A percentile compares a stretch with the other conserved stretches of the same genome.
Evolutionary conservation across 768 basidiomycete species (phyloP).

Genomic region (Pluteus cervinus): DNA sequence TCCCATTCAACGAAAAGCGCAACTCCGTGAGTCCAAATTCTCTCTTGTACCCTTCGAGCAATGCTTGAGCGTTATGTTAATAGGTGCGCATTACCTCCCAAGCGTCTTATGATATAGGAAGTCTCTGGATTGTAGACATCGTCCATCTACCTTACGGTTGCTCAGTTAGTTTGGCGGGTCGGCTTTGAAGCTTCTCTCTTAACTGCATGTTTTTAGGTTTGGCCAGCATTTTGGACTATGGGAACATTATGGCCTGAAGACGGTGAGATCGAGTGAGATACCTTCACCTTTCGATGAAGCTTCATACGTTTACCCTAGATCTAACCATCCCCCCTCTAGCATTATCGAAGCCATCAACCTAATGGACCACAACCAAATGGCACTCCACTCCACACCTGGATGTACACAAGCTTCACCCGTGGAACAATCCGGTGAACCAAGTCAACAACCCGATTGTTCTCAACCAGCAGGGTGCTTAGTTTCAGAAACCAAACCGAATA

Average conservation of each 20-base stretch:
- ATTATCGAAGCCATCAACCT: constrained; percentile 83
- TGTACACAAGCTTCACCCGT: constrained; percentile 30
- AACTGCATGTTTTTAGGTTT: constrained; percentile 25
- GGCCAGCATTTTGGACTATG: constrained; percentile 46
- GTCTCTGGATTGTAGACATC: constrained; percentile 38
- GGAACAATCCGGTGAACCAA: constrained; percentile 41
- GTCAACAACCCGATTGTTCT: constrained; percentile 51
- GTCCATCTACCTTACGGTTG: constrained; percentile 46
- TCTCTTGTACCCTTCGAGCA: background rate
- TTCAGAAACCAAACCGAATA: constrained; percentile 48
- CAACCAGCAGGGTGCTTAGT: constrained; percentile 62
- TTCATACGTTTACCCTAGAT: no score
- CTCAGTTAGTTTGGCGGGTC: constrained; percentile 33
- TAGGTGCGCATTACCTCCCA: constrained; percentile 42
- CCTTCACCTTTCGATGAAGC: no score
- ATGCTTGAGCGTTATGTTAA: background rate
- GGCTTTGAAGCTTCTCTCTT: background rate
- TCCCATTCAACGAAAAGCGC: constrained; percentile 17
- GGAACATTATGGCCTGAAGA: constrained; percentile 36
- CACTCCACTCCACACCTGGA: constrained; percentile 59
- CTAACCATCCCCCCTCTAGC: no score
- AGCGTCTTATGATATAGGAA: constrained; percentile 37
- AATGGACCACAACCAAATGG: constrained; percentile 64
- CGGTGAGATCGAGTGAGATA: constrained; percentile 53
- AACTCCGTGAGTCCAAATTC: constrained; percentile 41